phyloP scores from a whole-genome alignment of 352 stramenopile species.

The Phytophthora agathidicida region DNA sequence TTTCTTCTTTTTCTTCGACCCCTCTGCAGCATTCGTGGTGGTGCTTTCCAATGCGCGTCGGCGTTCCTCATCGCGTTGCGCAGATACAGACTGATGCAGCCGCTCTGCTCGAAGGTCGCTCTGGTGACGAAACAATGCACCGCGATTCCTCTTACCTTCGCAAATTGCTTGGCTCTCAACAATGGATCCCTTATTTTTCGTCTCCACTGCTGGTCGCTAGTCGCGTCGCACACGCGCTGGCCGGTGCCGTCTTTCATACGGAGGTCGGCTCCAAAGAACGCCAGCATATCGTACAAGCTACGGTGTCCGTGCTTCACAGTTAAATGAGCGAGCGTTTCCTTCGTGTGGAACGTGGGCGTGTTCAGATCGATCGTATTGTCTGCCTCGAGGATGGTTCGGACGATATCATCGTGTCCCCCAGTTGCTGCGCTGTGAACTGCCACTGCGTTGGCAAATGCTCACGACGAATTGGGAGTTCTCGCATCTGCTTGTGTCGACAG shows the following conservation, averaged over 20 bases:
- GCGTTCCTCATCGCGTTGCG: conserved; percentile 14
- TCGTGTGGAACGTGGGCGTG: conserved; percentile 30
- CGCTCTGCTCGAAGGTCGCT: conserved; percentile 7
- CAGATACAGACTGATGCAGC: conserved; percentile 5
- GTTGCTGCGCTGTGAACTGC: conserved; percentile 29
- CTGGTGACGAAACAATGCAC: conserved; percentile 12
- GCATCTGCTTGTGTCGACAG: conserved; percentile 3
- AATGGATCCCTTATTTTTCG: conserved; percentile 11
- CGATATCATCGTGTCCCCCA: conserved; percentile 25
- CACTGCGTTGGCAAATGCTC: conserved; percentile 18
- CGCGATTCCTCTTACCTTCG: conserved; percentile 5
- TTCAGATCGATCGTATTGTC: conserved; percentile 35
- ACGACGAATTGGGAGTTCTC: background rate
- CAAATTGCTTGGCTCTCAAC: conserved; percentile 4
- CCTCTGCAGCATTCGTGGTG: background rate
- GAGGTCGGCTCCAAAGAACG: conserved; percentile 24
- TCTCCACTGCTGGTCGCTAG: conserved; percentile 3
- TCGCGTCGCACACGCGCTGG: conserved; percentile 15
- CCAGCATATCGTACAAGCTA: conserved; percentile 12
- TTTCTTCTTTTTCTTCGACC: background rate
- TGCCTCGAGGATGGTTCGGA: conserved; percentile 29
- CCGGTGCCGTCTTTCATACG: conserved; percentile 7
- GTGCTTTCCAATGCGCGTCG: conserved; percentile 3
- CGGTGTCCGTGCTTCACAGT: conserved; percentile 24
- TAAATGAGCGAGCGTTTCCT: conserved; percentile 36